phyloP scores from a whole-genome alignment of 768 basidiomycete species.

The Mycena filopes region DNA sequence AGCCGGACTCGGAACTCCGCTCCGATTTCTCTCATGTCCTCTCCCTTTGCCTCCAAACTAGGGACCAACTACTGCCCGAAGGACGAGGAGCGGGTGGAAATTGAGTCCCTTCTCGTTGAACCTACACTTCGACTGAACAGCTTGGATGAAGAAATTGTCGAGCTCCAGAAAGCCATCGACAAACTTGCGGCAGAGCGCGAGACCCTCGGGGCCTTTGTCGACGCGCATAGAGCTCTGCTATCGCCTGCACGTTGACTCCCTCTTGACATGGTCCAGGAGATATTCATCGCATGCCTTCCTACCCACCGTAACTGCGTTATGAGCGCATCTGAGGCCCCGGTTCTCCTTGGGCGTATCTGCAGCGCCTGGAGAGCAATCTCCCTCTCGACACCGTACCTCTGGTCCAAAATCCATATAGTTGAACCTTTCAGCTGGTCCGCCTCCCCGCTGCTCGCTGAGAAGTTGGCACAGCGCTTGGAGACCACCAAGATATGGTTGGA shows the following conservation, averaged over 20 bases:
- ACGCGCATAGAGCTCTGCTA: constrained; percentile 4
- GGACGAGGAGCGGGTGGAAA: constrained; percentile 9
- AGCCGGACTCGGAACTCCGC: no score
- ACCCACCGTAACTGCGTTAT: constrained; percentile 17
- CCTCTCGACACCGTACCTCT: constrained; percentile 21
- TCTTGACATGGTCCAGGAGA: constrained; percentile 15
- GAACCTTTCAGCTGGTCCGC: neutral
- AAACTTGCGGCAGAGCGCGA: constrained; percentile 10
- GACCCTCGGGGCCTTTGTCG: neutral
- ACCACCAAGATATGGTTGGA: constrained; percentile 9
- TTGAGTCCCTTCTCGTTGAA: neutral
- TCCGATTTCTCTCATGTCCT: no score
- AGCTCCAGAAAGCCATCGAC: constrained; percentile 9
- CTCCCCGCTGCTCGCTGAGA: neutral
- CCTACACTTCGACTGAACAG: neutral
- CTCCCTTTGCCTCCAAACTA: constrained; percentile 18
- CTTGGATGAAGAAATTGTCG: constrained; percentile 18
- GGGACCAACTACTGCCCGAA: constrained; percentile 22
- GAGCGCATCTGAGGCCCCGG: constrained; percentile 17
- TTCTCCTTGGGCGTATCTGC: constrained; percentile 27
- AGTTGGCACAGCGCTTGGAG: constrained; percentile 4
- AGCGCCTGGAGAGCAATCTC: constrained; percentile 23
- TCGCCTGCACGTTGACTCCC: neutral
- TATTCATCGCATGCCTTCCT: constrained; percentile 24
- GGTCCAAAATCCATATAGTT: constrained; percentile 1